phyloP scores from a whole-genome alignment of 2,329 filamentous ascomycete species.

The Colletotrichum gigasporum region DNA sequence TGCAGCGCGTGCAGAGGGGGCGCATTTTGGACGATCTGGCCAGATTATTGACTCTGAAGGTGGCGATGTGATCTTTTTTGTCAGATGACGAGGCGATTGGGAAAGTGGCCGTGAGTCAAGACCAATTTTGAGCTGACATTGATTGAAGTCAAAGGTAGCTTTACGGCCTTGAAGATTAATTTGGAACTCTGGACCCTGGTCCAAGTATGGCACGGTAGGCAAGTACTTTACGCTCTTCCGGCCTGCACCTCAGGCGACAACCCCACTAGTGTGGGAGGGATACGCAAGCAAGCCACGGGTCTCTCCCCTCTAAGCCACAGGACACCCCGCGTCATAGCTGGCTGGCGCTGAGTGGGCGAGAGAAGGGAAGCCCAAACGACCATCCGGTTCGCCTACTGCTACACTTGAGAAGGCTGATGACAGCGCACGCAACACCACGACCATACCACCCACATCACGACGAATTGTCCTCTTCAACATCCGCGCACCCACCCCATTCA shows the following conservation, averaged over 20 bases:
- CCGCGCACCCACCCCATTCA: neutral
- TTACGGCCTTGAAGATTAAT: neutral
- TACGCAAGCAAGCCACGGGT: neutral
- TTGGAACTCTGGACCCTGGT: slow-evolving; percentile 23
- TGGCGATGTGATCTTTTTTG: no score
- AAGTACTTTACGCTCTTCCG: neutral
- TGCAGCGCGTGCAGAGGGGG: slow-evolving; percentile 11
- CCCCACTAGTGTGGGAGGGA: no score
- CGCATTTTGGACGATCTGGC: neutral
- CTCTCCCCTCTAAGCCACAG: slow-evolving; percentile 24
- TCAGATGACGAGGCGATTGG: neutral
- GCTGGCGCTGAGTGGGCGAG: slow-evolving; percentile 1
- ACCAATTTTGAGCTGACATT: neutral
- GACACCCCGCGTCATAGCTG: slow-evolving; percentile 27
- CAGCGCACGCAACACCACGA: slow-evolving; percentile 7
- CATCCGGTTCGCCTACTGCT: slow-evolving; percentile 16
- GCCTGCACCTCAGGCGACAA: neutral
- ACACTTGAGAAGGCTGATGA: slow-evolving; percentile 10
- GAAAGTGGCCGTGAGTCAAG: neutral
- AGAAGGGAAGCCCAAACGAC: neutral
- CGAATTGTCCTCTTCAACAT: slow-evolving; percentile 1
- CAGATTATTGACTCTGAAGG: neutral
- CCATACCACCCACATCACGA: neutral
- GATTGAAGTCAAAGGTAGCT: slow-evolving; percentile 12
- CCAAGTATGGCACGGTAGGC: neutral